A percentile compares a stretch with the other conserved stretches of the same genome.
phyloP scores from a whole-genome alignment of 495 filamentous ascomycete species.

The Aspergillus nanangensis region DNA sequence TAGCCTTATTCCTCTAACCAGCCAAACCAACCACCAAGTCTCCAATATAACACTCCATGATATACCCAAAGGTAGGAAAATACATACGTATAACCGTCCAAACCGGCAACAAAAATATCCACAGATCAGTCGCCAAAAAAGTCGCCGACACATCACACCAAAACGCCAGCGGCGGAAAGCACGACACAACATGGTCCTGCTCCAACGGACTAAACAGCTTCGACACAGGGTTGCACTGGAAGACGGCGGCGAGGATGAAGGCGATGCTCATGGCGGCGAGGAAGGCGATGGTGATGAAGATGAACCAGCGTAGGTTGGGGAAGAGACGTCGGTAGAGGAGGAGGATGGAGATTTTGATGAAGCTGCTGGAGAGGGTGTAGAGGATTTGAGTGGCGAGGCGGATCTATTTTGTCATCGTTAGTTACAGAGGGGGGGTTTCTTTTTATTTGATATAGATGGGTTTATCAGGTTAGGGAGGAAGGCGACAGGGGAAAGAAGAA shows the following conservation, averaged over 20 bases:
- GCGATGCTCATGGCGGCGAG: constrained; percentile 12
- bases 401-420: not conserved
- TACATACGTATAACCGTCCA: constrained; percentile 7
- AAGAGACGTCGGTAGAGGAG: constrained; percentile 13
- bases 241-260: constrained; percentile 8
- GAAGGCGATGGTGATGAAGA: constrained; percentile 8
- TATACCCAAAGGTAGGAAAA: no score
- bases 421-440: not conserved
- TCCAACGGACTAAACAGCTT: constrained; percentile 3
- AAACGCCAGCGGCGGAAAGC: constrained; percentile 9
- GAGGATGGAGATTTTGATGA: constrained; percentile 10
- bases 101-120: constrained; percentile 10
- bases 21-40: no score
- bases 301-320: constrained; percentile 3
- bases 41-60: no score
- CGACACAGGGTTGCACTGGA: constrained; percentile 10
- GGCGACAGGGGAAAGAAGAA: no score
- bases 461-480: no score
- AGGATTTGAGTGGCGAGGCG: constrained; percentile 8
- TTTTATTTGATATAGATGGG: not conserved
- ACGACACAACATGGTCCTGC: constrained; percentile 5
- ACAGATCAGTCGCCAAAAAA: constrained; percentile 10
- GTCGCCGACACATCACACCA: constrained; percentile 7
- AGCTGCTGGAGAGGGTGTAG: constrained; percentile 6
- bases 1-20: no score